These are phyloP conservation scores for Fusarium drepaniforme DNA, from an alignment of 2,329 filamentous ascomycete species.

Conservation along the genomic window DNA sequence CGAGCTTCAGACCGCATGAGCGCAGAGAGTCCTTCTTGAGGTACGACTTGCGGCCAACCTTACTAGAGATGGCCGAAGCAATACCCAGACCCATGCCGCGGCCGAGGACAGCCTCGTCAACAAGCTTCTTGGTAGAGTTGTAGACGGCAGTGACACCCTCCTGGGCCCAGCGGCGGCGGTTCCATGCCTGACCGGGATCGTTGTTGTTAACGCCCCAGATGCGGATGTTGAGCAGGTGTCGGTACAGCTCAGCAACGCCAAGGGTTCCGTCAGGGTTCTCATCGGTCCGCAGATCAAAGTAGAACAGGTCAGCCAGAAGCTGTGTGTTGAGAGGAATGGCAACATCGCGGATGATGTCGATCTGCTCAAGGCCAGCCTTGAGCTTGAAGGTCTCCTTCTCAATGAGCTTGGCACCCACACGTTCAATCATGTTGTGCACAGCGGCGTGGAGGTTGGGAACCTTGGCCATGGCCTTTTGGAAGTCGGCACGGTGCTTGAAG, in stretches of 20 bases:
- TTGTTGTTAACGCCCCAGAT: conserved; percentile 61
- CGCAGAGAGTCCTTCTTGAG: conserved; percentile 53
- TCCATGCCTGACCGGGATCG: conserved; percentile 60
- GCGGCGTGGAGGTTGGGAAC: conserved; percentile 48
- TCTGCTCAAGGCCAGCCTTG: conserved; percentile 52
- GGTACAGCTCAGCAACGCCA: conserved; percentile 56
- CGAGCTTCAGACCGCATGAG: conserved; percentile 53
- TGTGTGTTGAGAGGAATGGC: conserved; percentile 69
- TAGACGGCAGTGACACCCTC: conserved; percentile 53
- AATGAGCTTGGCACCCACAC: conserved; percentile 54
- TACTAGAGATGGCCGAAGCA: conserved; percentile 43
- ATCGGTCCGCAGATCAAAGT: conserved; percentile 67
- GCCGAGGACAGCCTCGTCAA: conserved; percentile 51
- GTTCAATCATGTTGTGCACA: conserved; percentile 49
- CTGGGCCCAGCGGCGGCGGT: conserved; percentile 56
- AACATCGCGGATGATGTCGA: conserved; percentile 63
- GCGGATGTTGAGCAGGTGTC: conserved; percentile 56
- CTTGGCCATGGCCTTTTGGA: conserved; percentile 50
- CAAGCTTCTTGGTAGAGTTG: conserved; percentile 53
- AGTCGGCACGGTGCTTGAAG: conserved; percentile 45
- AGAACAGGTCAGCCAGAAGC: conserved; percentile 68
- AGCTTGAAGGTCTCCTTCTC: conserved; percentile 53
- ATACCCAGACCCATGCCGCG: conserved; percentile 50
- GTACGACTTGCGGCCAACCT: conserved; percentile 44
- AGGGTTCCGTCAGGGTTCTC: conserved; percentile 64